Conservation (phyloP, 2,329 filamentous ascomycete genomes). For the Coniochaeta sp. region DNA sequence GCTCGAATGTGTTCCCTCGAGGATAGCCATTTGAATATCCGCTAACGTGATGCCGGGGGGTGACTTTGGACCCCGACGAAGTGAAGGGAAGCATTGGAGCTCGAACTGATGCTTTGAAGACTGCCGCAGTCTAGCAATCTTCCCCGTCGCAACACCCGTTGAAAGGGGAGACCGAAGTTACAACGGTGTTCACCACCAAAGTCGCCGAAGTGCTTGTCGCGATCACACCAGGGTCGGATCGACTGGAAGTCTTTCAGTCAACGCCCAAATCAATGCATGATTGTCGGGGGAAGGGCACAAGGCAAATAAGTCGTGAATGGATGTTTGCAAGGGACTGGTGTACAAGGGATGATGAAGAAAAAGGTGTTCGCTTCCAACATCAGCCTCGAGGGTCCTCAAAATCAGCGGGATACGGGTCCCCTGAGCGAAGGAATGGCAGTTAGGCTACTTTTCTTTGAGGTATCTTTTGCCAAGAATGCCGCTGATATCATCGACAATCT, state of each 20-base stretch:
- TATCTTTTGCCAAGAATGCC: background rate
- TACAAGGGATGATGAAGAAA: background rate
- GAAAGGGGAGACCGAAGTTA: background rate
- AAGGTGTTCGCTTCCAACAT: conserved; percentile 1
- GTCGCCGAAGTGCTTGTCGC: background rate
- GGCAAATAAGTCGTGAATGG: background rate
- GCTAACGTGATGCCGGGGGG: conserved; percentile 72
- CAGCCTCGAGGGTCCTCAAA: background rate
- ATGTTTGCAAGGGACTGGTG: background rate
- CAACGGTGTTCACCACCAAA: background rate
- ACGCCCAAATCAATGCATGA: background rate
- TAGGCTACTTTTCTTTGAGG: background rate
- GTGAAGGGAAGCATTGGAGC: conserved; percentile 53
- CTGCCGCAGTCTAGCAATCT: background rate
- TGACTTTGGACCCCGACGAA: conserved; percentile 56
- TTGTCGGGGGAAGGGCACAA: background rate
- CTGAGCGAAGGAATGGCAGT: background rate
- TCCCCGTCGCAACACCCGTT: background rate
- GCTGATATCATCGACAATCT: too few relatives aligned
- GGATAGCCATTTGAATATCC: conserved; percentile 83
- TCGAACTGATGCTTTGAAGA: background rate
- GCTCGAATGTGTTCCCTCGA: conserved; percentile 71
- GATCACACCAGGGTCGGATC: background rate
- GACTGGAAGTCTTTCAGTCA: background rate
- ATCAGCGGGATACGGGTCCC: background rate